Conservation (phyloP, 306 rosid genomes). For the Pachyrhizus erosus region DNA sequence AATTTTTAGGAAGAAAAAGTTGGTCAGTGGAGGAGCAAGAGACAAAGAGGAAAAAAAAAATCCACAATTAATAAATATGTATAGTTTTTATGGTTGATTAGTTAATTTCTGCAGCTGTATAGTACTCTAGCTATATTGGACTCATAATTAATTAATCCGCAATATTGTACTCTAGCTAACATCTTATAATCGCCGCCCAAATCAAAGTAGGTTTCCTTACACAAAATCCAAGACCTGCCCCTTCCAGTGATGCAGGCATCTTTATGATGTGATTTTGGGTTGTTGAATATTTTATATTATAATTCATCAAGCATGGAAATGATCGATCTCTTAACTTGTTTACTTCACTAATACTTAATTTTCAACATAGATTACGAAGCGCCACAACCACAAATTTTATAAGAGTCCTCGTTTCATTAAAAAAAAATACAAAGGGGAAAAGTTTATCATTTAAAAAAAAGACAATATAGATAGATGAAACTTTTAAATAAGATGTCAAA, state of each 20-base stretch:
- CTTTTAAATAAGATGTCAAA: no score
- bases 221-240: neutral
- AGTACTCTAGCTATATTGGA: no score
- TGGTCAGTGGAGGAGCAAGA: no score
- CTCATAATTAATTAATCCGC: no score
- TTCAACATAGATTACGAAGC: constrained; percentile 10
- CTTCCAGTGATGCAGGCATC: neutral
- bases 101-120: no score
- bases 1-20: no score
- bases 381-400: neutral
- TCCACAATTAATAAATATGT: no score
- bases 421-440: neutral
- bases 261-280: neutral
- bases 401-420: neutral
- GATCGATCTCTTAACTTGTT: neutral
- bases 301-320: neutral
- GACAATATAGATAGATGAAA: neutral
- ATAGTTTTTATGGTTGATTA: no score
- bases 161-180: no score
- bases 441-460: neutral
- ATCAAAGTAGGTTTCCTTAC: neutral
- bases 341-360: neutral
- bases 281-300: neutral
- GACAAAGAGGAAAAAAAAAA: no score
- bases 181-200: no score